A percentile compares a stretch with the other conserved stretches of the same genome.
These are phyloP conservation scores for Amphichorda felina DNA, from an alignment of 2,329 filamentous ascomycete species.

Conservation along the genomic window DNA sequence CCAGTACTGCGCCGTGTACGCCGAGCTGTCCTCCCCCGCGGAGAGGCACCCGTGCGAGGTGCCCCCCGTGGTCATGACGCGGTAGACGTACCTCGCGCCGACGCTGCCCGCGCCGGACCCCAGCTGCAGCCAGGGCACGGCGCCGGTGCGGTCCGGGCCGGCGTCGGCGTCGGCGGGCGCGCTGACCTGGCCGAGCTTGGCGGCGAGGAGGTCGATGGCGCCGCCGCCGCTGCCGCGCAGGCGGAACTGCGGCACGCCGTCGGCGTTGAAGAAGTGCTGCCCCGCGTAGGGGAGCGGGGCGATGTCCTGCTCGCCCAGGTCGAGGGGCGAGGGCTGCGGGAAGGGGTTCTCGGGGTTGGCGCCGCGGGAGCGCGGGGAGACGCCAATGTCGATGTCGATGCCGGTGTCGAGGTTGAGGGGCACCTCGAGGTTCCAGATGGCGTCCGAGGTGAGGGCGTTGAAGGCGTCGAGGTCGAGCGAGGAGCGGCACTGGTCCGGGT, in stretches of 20 bases:
- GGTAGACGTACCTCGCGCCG: constrained; percentile 33
- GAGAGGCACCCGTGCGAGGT: constrained; percentile 28
- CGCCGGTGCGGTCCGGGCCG: constrained; percentile 35
- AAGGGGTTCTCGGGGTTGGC: not conserved
- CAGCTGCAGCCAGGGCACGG: constrained; percentile 44
- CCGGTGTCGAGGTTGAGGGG: constrained; percentile 32
- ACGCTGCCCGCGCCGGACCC: constrained; percentile 24
- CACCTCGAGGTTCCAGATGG: constrained; percentile 26
- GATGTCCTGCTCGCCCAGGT: constrained; percentile 21
- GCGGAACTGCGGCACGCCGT: constrained; percentile 46
- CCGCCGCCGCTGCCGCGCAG: constrained; percentile 29
- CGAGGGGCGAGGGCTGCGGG: not conserved
- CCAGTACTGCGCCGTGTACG: constrained; percentile 48
- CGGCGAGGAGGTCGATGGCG: constrained; percentile 26
- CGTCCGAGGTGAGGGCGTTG: constrained; percentile 23
- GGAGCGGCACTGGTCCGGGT: constrained; percentile 26
- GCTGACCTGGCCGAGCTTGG: constrained; percentile 34
- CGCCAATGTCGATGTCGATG: not conserved
- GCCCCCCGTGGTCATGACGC: constrained; percentile 43
- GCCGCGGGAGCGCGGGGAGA: not conserved
- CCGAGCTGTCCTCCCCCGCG: constrained; percentile 34
- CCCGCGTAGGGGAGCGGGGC: constrained; percentile 39
- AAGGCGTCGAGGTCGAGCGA: constrained; percentile 28
- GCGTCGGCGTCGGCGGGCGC: constrained; percentile 37
- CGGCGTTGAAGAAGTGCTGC: constrained; percentile 53